Conservation (phyloP, 352 stramenopile species). For the Globisporangium parvum region DNA sequence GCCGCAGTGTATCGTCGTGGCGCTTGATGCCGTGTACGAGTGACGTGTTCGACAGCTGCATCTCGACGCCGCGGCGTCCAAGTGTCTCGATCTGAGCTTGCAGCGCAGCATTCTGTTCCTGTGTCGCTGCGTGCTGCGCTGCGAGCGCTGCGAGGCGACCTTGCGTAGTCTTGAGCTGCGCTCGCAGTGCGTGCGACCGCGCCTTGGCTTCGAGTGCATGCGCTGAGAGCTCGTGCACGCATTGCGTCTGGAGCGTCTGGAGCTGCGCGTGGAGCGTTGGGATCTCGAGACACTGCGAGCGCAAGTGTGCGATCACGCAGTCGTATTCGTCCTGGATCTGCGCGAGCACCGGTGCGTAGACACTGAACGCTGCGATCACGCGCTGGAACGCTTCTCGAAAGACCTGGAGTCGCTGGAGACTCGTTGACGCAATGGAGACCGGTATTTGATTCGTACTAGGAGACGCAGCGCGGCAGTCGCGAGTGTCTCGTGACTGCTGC, state of each 20-base stretch:
- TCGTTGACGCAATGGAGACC: too few relatives aligned
- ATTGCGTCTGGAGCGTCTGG: slow-evolving; percentile 54
- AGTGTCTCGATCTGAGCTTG: slow-evolving; percentile 21
- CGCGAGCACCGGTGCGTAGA: slow-evolving; percentile 58
- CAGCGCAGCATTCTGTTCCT: slow-evolving; percentile 21
- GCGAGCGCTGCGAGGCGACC: slow-evolving; percentile 41
- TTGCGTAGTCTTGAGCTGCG: slow-evolving; percentile 51
- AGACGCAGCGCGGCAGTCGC: not conserved
- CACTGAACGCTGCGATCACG: slow-evolving; percentile 52
- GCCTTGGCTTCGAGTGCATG: slow-evolving; percentile 36
- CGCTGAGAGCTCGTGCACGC: slow-evolving; percentile 45
- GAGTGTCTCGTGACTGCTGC: not conserved
- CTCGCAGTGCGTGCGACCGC: slow-evolving; percentile 29
- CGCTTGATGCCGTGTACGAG: slow-evolving; percentile 61
- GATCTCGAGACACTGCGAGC: slow-evolving; percentile 32
- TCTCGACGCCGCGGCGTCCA: slow-evolving; percentile 30
- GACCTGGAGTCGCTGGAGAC: slow-evolving; percentile 43
- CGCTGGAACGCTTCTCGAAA: slow-evolving; percentile 46
- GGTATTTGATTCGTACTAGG: too few relatives aligned
- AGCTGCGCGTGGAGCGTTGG: slow-evolving; percentile 44
- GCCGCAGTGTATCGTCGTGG: slow-evolving; percentile 71
- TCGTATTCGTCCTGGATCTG: slow-evolving; percentile 68
- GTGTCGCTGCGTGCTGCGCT: slow-evolving; percentile 32
- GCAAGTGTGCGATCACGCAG: slow-evolving; percentile 21
- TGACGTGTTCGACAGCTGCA: slow-evolving; percentile 44